These are phyloP conservation scores for Zasmidium citrigriseum DNA, from an alignment of 2,329 filamentous ascomycete species.

Conservation along the genomic window DNA sequence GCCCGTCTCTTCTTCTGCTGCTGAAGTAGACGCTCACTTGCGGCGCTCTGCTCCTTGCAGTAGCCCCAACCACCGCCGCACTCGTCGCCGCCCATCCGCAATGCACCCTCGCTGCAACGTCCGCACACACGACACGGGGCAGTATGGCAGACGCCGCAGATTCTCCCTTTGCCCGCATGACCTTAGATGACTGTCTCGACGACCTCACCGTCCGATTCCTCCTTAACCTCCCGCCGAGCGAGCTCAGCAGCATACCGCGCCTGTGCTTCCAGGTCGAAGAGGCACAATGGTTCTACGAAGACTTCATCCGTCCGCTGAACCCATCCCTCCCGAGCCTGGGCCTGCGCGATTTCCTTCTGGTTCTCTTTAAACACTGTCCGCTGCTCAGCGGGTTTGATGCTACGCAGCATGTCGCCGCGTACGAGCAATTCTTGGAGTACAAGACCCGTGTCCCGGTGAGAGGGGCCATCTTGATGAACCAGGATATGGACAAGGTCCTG, in stretches of 20 bases:
- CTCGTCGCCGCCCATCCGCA: slow-evolving; percentile 7
- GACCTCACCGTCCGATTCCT: slow-evolving; percentile 98
- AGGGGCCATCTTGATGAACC: slow-evolving; percentile 89
- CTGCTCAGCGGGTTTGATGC: slow-evolving; percentile 78
- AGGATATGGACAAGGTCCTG: slow-evolving; percentile 90
- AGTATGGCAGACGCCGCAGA: slow-evolving; percentile 16
- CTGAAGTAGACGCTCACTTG: slow-evolving; percentile 5
- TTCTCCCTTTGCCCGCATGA: slow-evolving; percentile 73
- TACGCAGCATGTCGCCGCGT: slow-evolving; percentile 77
- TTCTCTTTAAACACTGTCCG: slow-evolving; percentile 93
- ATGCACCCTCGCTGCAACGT: slow-evolving; percentile 20
- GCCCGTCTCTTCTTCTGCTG: neutral
- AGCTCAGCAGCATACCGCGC: slow-evolving; percentile 84
- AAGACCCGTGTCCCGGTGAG: slow-evolving; percentile 93
- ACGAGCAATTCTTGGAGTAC: slow-evolving; percentile 89
- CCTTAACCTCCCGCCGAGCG: slow-evolving; percentile 90
- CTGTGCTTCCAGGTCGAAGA: slow-evolving; percentile 99
- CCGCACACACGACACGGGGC: slow-evolving; percentile 47
- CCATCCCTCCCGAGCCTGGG: slow-evolving; percentile 79
- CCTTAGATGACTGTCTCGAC: slow-evolving; percentile 94
- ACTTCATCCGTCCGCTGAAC: slow-evolving; percentile 86
- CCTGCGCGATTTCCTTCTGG: slow-evolving; percentile 80
- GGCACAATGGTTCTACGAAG: slow-evolving; percentile 99
- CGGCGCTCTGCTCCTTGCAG: slow-evolving; percentile 11
- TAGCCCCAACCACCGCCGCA: neutral